A percentile compares a stretch with the other conserved stretches of the same genome.
Evolutionary conservation across 768 basidiomycete species (phyloP).

Genomic region (Gloeostereum incarnatum): DNA sequence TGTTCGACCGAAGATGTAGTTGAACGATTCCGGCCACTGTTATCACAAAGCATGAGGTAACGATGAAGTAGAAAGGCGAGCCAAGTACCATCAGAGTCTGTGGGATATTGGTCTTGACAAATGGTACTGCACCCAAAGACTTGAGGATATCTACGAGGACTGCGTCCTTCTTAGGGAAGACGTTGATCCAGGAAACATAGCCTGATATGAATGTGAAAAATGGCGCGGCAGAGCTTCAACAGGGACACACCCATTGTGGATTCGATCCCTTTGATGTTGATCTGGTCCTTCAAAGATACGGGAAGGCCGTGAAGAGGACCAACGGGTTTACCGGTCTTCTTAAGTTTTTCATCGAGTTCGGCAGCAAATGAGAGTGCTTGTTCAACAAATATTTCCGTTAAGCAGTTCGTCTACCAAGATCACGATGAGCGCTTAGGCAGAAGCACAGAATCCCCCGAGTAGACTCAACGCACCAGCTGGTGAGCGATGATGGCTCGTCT

Average conservation of each 20-base stretch:
- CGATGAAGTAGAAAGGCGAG: background rate
- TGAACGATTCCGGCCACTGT: conserved; percentile 74
- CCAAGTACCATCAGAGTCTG: conserved; percentile 50
- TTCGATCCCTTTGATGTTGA: conserved; percentile 60
- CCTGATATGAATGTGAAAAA: conserved; percentile 24
- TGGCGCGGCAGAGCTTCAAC: background rate
- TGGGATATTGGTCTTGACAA: conserved; percentile 35
- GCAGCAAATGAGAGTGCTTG: conserved; percentile 54
- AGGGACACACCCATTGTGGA: conserved; percentile 46
- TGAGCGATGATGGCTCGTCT: conserved; percentile 78
- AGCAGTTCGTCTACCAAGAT: conserved; percentile 58
- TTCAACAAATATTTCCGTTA: conserved; percentile 80
- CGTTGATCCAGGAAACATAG: conserved; percentile 66
- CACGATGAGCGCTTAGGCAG: conserved; percentile 3
- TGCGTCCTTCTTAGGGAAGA: conserved; percentile 46
- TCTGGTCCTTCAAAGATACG: conserved; percentile 68
- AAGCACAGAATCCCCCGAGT: background rate
- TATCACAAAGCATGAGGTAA: background rate
- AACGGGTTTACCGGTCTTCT: conserved; percentile 49
- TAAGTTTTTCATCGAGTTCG: conserved; percentile 55
- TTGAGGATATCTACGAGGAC: conserved; percentile 42
- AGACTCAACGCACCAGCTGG: conserved; percentile 42
- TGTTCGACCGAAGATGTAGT: conserved; percentile 74
- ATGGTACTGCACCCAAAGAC: conserved; percentile 40
- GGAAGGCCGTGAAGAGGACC: conserved; percentile 75